A percentile compares a stretch with the other conserved stretches of the same genome.
phyloP scores from a whole-genome alignment of 2,329 filamentous ascomycete species.

The Dactylellina leptospora region DNA sequence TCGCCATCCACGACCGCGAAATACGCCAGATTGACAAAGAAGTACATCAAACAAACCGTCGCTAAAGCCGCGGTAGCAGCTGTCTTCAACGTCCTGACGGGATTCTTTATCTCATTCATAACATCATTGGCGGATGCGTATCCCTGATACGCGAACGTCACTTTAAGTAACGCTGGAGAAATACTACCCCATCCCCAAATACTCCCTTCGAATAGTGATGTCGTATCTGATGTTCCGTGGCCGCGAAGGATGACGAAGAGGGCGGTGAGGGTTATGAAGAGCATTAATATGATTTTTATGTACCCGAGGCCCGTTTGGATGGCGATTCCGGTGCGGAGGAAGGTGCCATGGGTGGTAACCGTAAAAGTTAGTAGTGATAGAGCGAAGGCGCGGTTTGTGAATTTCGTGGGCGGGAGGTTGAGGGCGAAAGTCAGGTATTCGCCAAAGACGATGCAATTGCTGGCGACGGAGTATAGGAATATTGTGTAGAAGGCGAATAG shows the following conservation, averaged over 20 bases:
- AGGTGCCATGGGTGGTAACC: conserved; percentile 68
- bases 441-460: conserved; percentile 69
- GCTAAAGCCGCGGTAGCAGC: conserved; percentile 70
- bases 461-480: conserved; percentile 69
- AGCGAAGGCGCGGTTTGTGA: conserved; percentile 66
- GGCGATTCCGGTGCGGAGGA: conserved; percentile 63
- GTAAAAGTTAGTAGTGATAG: conserved; percentile 68
- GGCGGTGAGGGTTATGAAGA: conserved; percentile 71
- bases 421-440: conserved; percentile 67
- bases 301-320: conserved; percentile 72
- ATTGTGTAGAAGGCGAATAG: conserved; percentile 71
- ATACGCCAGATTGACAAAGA: conserved; percentile 72
- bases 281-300: conserved; percentile 70
- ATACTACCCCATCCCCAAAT: conserved; percentile 75
- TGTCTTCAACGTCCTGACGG: conserved; percentile 71
- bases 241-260: conserved; percentile 67
- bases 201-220: conserved; percentile 64
- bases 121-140: conserved; percentile 75
- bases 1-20: conserved; percentile 73
- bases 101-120: conserved; percentile 75
- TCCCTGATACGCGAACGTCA: conserved; percentile 75
- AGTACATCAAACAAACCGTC: conserved; percentile 71
- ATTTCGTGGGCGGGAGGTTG: conserved; percentile 56
- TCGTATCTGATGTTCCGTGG: conserved; percentile 60
- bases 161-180: conserved; percentile 73